Evolutionary conservation across 805 yeast species (phyloP).

Genomic region (Candida sphagnicola): DNA sequence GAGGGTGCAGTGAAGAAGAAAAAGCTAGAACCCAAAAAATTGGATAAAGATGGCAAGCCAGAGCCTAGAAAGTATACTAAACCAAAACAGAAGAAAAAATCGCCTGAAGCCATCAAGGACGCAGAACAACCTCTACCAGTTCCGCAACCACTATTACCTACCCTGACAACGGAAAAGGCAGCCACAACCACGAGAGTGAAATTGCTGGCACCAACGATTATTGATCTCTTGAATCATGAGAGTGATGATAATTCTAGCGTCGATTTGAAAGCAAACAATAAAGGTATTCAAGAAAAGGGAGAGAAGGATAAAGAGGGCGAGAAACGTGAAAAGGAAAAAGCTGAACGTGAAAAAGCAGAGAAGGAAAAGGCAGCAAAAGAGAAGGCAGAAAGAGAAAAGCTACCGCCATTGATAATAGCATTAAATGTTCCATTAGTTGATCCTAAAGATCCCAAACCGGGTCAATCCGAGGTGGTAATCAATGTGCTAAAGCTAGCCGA

Average conservation of each 20-base stretch:
- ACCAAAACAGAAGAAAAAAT: constrained; percentile 12
- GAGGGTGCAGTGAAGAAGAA: constrained; percentile 7
- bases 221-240: constrained; percentile 14
- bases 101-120: constrained; percentile 9
- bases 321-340: constrained; percentile 8
- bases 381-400: constrained; percentile 17
- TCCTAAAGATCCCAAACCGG: constrained; percentile 47
- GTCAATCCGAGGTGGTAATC: constrained; percentile 60
- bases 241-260: constrained; percentile 9
- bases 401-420: constrained; percentile 47
- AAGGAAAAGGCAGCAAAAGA: constrained; percentile 7
- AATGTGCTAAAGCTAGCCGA: constrained; percentile 74
- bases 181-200: constrained; percentile 10
- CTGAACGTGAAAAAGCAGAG: constrained; percentile 4
- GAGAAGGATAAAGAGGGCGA: constrained; percentile 10
- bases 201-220: constrained; percentile 19
- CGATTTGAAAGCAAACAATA: constrained; percentile 4
- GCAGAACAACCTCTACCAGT: constrained; percentile 3
- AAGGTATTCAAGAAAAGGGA: neutral
- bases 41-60: constrained; percentile 5
- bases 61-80: constrained; percentile 10
- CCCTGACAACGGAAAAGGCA: constrained; percentile 16
- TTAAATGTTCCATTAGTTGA: constrained; percentile 49
- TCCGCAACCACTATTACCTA: constrained; percentile 10
- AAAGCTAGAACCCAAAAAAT: constrained; percentile 10